Base-by-base conservation (phyloP, 2,329 filamentous ascomycete genomes). In the Paecilomyces formosus region DNA sequence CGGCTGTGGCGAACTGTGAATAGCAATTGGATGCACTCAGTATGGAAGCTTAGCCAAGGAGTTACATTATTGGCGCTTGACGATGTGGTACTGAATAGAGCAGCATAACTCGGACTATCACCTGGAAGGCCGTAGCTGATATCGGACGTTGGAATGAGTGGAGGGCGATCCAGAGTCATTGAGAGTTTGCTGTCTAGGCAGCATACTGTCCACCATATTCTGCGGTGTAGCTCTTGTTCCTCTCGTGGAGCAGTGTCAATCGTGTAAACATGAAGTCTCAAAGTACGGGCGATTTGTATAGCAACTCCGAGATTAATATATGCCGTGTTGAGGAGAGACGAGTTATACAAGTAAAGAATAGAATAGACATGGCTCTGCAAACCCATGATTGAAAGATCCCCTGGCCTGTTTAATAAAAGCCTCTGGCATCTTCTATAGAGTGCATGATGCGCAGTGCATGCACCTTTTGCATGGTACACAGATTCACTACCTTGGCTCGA, bases 131-230 rank as follows among this genome's bases (percentile, higher is more conserved):
- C 2, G 66, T 66, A n/a, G 63, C 55, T 30, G 61, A 63, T 4
- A 69, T 68, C 39, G 64, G 59, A 63, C n/a, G 68, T 57, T 51
- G 72, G 62, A 9, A 74, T 65, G 3, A 70, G 63, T 24, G 74
- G 72, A 1, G 78, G 76, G 1, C 79, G 74, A 3, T 79, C 79
- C 1, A 81, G 68, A 49, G 78, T 77, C 69, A 78, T 75, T 53
- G 72, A 73, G 3, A 70, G 73, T 62, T 78, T 78, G 57, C 67
- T 74, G 56, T 82, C 81, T 13, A 80, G 65, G 1, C 70, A 70
- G 62, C 75, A 81, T 3, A 83, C 63, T 0, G 65, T 65, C 78
- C 78, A 82, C 80, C 80, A 83, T n/a, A 82, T 61, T 0, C 79
- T 70, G 61, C 75, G 78, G 5, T 76, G 74, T 58, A 79, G 64